Evolutionary conservation across 805 yeast species (phyloP).

Genomic region (Torulaspora franciscae): DNA sequence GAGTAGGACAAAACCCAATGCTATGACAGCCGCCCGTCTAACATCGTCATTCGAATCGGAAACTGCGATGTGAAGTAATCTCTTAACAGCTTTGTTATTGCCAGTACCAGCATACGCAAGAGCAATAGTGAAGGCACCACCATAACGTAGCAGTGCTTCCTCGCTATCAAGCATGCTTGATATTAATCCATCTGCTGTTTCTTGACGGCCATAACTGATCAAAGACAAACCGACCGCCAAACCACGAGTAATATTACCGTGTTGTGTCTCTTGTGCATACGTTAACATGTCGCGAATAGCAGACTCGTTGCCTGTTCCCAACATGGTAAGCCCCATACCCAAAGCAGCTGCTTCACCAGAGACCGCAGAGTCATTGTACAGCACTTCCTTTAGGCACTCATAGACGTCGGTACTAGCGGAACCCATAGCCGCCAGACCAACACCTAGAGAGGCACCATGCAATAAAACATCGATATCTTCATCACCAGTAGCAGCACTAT

Average conservation of each 20-base stretch:
- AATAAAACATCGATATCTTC: constrained; percentile 75
- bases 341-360: constrained; percentile 96
- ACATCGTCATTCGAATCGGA: constrained; percentile 96
- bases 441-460: constrained; percentile 94
- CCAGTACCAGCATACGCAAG: constrained; percentile 97
- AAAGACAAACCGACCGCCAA: constrained; percentile 84
- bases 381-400: constrained; percentile 75
- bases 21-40: constrained; percentile 90
- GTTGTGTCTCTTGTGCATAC: constrained; percentile 92
- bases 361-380: constrained; percentile 85
- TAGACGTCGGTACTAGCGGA: constrained; percentile 67
- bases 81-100: constrained; percentile 77
- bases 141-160: constrained; percentile 82
- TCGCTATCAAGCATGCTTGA: constrained; percentile 65
- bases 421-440: constrained; percentile 97
- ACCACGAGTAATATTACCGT: constrained; percentile 93
- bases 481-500: constrained; percentile 52
- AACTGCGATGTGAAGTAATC: constrained; percentile 86
- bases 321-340: constrained; percentile 92
- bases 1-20: constrained; percentile 83
- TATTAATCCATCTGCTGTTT: constrained; percentile 65
- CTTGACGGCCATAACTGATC: constrained; percentile 80
- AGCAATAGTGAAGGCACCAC: constrained; percentile 92
- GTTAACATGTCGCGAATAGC: constrained; percentile 76
- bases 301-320: constrained; percentile 75